Evolutionary conservation across 345 rosid species (phyloP), one percentile per base, ranked within the genome.

Genomic region (Citrus hindsii): DNA sequence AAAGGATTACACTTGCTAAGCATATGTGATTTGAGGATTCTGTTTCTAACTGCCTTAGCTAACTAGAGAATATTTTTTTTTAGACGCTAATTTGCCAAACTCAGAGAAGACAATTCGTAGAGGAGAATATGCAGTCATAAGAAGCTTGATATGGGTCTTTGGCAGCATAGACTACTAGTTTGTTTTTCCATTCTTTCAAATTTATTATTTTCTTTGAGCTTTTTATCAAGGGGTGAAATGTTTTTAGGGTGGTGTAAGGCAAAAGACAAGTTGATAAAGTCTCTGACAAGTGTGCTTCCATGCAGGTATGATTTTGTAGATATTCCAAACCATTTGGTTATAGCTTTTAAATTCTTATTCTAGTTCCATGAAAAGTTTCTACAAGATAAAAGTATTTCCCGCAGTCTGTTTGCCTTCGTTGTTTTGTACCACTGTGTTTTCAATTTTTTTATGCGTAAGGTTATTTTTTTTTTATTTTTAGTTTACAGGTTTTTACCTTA

Each of bases 201-300:
- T 75, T 73, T 73, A 59, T 56, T 71, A 76, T 65, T 68, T 82
- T 56, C 67, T 64, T 85, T 76, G 82, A 35, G 69, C 32, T 79
- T 67, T 82, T 81, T 59, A 73, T 69, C 69, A 64, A 78, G 71
- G 73, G 75, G 80, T 80, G 68, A 59, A 38, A 73, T 83, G 60
- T 65, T 58, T 77, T 60, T 79, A 93, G 99, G 97, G 98, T 79
- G 98, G 99, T 78, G 97, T 91, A 93, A 86, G 98, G 98, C 73
- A 93, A 95, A 89, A 87, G 91, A 79, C 97, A 91, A 85, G 98
- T 95, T 55, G 97, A 95, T 82, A 91, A 91, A 83, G 98, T 95
- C 84, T 92, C 91, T 78, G 99, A 95, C 87, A 93, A 92, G 87
- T 95, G 99, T 84, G 86, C 99, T 69, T 89, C 97, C 79, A 93